Evolutionary conservation across 345 rosid genomes (phyloP).

Genomic region (Rhodamnia argentea): DNA sequence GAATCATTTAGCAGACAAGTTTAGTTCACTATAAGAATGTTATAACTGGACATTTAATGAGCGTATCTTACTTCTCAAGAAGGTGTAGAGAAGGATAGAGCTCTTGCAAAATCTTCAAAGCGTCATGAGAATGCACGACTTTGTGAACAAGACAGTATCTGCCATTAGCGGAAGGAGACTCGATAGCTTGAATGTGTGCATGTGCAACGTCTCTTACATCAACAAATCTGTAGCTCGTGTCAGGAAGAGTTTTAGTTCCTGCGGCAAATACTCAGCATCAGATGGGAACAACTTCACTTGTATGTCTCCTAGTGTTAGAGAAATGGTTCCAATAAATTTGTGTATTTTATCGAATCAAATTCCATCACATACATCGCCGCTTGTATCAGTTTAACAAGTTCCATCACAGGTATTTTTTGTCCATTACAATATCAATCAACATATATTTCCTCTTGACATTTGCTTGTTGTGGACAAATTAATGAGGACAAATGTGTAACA

Average conservation of each 20-base stretch:
- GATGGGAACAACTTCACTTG: background rate
- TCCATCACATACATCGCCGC: background rate
- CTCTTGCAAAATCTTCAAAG: slow-evolving; percentile 2
- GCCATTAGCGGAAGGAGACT: slow-evolving; percentile 34
- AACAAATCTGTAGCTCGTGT: slow-evolving; percentile 18
- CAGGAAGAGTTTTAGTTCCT: slow-evolving; percentile 6
- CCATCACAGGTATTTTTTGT: background rate
- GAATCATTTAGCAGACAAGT: background rate
- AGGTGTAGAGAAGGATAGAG: slow-evolving; percentile 10
- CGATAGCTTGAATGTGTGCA: slow-evolving; percentile 43
- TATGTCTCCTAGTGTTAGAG: background rate
- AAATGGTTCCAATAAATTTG: background rate
- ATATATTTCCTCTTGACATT: background rate
- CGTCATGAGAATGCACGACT: background rate
- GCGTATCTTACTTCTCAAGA: slow-evolving; percentile 10
- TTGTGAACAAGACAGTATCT: slow-evolving; percentile 24
- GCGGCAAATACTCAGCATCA: background rate
- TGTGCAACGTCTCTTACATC: slow-evolving; percentile 44
- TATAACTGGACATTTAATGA: background rate
- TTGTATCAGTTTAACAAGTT: background rate
- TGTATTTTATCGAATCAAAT: background rate
- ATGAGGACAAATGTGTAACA: background rate
- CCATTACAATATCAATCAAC: background rate
- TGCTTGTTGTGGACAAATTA: background rate
- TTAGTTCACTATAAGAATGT: background rate